Evolutionary conservation across 108 stramenopile species (phyloP).

Genomic region (Fistulifera solaris): DNA sequence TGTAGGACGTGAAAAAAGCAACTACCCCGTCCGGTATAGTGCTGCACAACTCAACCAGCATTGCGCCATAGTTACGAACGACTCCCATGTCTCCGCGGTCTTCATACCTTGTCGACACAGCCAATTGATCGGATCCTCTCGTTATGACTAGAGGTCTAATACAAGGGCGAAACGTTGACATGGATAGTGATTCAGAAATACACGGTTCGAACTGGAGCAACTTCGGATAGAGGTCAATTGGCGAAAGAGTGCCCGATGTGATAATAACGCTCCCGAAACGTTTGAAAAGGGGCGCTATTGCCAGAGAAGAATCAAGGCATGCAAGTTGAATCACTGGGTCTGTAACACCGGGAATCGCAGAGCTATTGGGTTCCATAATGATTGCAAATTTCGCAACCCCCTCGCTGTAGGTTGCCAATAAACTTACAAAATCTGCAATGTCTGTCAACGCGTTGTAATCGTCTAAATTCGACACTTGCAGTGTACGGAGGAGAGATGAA

Average conservation of each 20-base stretch:
- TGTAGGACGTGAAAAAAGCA: slow-evolving; percentile 98
- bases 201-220: slow-evolving; percentile 95
- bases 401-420: slow-evolving; percentile 92
- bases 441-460: slow-evolving; percentile 90
- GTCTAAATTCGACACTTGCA: slow-evolving; percentile 81
- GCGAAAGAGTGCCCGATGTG: slow-evolving; percentile 96
- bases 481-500: slow-evolving; percentile 80
- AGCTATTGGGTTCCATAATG: slow-evolving; percentile 93
- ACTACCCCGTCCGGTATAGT: slow-evolving; percentile 95
- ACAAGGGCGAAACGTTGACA: slow-evolving; percentile 97
- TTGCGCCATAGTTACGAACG: slow-evolving; percentile 61
- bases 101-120: slow-evolving; percentile 84
- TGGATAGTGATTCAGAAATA: slow-evolving; percentile 88
- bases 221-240: slow-evolving; percentile 98
- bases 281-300: slow-evolving; percentile 96
- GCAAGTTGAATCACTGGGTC: slow-evolving; percentile 91
- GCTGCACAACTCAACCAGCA: slow-evolving; percentile 85
- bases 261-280: slow-evolving; percentile 94
- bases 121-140: slow-evolving; percentile 85
- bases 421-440: slow-evolving; percentile 94
- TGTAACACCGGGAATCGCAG: slow-evolving; percentile 64
- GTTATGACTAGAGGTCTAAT: slow-evolving; percentile 96
- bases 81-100: slow-evolving; percentile 89
- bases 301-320: slow-evolving; percentile 95
- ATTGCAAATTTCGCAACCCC: slow-evolving; percentile 90